Evolutionary conservation across 257 asterid species (phyloP).

Genomic region (Solanum pinnatisectum): DNA sequence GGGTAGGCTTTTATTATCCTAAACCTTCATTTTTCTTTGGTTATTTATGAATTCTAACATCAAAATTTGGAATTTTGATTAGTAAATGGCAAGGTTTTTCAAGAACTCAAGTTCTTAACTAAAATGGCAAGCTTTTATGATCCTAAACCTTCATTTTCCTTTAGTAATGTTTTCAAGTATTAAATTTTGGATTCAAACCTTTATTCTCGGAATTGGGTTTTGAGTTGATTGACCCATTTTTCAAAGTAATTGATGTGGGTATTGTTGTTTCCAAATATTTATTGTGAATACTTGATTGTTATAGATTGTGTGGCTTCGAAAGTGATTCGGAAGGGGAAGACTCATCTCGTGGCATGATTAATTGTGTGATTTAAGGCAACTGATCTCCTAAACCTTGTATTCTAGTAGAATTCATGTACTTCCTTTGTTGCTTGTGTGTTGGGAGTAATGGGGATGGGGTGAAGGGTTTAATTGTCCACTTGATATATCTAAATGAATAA

Average conservation of each 20-base stretch:
- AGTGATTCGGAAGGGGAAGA: background rate
- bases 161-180: background rate
- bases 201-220: no score
- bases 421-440: background rate
- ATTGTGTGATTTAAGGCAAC: background rate
- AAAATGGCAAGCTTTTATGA: background rate
- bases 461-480: background rate
- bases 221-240: no score
- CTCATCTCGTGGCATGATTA: background rate
- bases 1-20: background rate
- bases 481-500: background rate
- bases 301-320: background rate
- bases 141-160: background rate
- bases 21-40: background rate
- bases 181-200: background rate
- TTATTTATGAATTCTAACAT: background rate
- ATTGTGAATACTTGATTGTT: background rate
- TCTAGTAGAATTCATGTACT: background rate
- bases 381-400: background rate
- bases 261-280: background rate
- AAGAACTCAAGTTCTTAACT: no score
- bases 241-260: no score
- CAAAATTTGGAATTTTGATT: no score
- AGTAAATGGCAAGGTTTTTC: background rate
- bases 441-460: background rate